phyloP scores from a whole-genome alignment of 257 asterid genomes.

The Linaria vulgaris region DNA sequence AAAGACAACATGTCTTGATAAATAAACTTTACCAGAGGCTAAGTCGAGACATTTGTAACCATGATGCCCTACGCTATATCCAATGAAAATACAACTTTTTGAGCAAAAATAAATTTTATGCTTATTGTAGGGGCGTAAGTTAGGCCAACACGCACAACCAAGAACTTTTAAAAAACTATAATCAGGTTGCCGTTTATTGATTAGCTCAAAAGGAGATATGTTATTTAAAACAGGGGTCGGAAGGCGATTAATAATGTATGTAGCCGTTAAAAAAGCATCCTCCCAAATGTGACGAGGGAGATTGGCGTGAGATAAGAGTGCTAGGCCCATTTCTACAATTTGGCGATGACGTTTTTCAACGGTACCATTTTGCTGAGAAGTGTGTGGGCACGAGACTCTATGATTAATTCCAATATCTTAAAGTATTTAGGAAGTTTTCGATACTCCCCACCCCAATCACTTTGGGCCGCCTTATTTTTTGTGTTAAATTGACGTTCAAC shows the following conservation, averaged over 20 bases:
- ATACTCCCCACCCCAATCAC: slow-evolving; percentile 2
- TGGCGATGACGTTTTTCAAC: not conserved
- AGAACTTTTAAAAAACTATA: not conserved
- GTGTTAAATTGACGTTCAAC: not conserved
- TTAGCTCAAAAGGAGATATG: not conserved
- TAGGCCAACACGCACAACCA: not conserved
- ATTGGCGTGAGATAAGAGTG: too few relatives aligned
- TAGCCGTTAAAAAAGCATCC: too few relatives aligned
- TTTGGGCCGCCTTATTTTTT: not conserved
- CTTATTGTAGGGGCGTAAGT: not conserved
- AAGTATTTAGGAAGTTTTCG: not conserved
- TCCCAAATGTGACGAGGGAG: too few relatives aligned
- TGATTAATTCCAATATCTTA: not conserved
- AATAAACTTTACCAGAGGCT: not conserved
- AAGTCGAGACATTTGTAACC: not conserved
- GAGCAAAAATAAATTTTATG: not conserved
- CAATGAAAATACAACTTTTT: not conserved
- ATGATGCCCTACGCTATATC: not conserved
- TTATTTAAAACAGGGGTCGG: not conserved
- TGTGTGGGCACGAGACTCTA: not conserved
- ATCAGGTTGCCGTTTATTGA: not conserved
- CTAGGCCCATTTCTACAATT: not conserved
- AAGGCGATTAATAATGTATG: not conserved
- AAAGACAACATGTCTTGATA: not conserved
- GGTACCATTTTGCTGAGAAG: slow-evolving; percentile 9